Percentiles rank a stretch among this genome's conserved stretches.
Conservation (phyloP, 805 yeast species). For the Vanderwaltozyma tropicalis region DNA sequence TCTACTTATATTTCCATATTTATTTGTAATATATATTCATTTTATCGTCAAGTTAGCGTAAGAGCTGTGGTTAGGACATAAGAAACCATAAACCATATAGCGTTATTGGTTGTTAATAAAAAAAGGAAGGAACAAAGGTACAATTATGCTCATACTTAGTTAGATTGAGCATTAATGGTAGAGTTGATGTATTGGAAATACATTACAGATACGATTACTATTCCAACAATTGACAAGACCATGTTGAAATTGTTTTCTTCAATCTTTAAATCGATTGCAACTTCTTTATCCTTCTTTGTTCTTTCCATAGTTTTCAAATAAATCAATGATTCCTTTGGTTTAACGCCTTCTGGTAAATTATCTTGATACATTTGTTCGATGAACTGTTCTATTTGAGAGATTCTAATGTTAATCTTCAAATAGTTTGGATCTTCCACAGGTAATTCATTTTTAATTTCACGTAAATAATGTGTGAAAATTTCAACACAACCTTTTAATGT, state of each 20-base stretch:
- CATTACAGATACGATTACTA: too few species aligned
- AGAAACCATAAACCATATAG: too few species aligned
- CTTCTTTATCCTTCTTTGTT: conserved; percentile 31
- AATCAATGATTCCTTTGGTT: conserved; percentile 28
- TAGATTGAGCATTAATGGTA: too few species aligned
- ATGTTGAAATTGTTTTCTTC: conserved; percentile 23
- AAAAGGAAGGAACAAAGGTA: too few species aligned
- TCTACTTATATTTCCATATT: too few species aligned
- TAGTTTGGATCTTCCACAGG: conserved; percentile 80
- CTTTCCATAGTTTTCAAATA: conserved; percentile 36
- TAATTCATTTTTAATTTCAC: conserved; percentile 68
- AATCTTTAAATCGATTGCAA: conserved; percentile 14
- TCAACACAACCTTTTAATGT: conserved; percentile 65
- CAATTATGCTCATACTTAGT: too few species aligned
- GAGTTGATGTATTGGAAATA: too few species aligned
- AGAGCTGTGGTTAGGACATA: too few species aligned
- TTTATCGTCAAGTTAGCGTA: too few species aligned
- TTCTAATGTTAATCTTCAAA: conserved; percentile 68
- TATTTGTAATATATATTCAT: too few species aligned
- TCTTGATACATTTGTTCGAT: conserved; percentile 67
- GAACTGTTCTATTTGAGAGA: conserved; percentile 84
- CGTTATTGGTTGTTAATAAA: too few species aligned
- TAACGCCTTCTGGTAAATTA: conserved; percentile 47
- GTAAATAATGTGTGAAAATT: conserved; percentile 67
- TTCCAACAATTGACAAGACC: too few species aligned